phyloP scores from a whole-genome alignment of 2,329 filamentous ascomycete genomes.

The Fusarium sp. region DNA sequence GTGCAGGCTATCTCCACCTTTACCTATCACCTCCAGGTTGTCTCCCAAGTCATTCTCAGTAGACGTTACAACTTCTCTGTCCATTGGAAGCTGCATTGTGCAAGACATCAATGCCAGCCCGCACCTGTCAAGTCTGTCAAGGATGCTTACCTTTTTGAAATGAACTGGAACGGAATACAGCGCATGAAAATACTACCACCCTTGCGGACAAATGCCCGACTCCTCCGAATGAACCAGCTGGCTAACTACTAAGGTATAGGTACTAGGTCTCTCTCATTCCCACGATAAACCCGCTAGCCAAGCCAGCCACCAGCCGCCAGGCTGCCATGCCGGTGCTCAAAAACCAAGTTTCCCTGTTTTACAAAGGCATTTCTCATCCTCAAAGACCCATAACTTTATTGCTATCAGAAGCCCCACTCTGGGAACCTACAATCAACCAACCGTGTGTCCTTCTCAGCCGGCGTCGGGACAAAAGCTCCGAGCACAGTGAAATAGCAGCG shows the following conservation, averaged over 20 bases:
- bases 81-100: too few species aligned
- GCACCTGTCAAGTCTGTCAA: not conserved
- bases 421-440: not conserved
- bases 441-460: too few species aligned
- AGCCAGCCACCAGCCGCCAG: not conserved
- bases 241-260: too few species aligned
- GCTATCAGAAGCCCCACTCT: not conserved
- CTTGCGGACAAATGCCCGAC: conserved; percentile 25
- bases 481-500: not conserved
- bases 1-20: not conserved
- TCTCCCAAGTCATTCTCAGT: too few species aligned
- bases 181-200: not conserved
- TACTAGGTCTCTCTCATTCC: conserved; percentile 14
- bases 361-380: conserved; percentile 11
- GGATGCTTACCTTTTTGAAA: not conserved
- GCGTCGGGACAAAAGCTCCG: conserved; percentile 33
- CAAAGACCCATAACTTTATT: not conserved
- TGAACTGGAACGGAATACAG: not conserved
- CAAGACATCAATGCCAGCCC: not conserved
- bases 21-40: conserved; percentile 4
- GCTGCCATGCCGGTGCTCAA: conserved; percentile 1
- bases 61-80: too few species aligned
- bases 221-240: conserved; percentile 9
- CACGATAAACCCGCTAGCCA: conserved; percentile 36
- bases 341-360: conserved; percentile 26